Conservation (phyloP, 2,329 filamentous ascomycete genomes). For the Epichloe sp. region DNA sequence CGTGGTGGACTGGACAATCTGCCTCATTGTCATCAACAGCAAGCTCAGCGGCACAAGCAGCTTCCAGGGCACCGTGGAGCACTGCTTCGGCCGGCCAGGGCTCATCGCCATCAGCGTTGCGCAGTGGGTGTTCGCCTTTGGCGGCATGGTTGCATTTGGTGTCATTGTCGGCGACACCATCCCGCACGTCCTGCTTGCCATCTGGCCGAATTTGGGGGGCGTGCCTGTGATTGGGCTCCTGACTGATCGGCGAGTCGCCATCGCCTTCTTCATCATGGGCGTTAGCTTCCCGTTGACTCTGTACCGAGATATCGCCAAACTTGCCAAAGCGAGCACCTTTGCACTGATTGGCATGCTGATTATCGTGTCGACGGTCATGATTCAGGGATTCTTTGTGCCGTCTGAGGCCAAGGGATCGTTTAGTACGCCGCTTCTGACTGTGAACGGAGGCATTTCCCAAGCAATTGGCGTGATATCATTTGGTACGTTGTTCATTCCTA, state of each 20-base stretch:
- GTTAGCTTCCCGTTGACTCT: constrained; percentile 85
- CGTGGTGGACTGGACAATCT: constrained; percentile 93
- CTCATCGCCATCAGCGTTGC: constrained; percentile 80
- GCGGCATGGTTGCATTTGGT: constrained; percentile 95
- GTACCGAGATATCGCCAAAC: constrained; percentile 94
- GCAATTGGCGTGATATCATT: constrained; percentile 98
- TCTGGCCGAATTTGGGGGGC: constrained; percentile 64
- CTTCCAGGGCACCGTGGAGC: constrained; percentile 90
- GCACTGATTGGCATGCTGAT: constrained; percentile 86
- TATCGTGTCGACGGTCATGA: constrained; percentile 77
- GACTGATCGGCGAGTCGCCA: constrained; percentile 69
- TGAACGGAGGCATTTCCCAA: constrained; percentile 84
- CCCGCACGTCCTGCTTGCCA: constrained; percentile 69
- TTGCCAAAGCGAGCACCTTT: constrained; percentile 90
- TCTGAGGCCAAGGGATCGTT: constrained; percentile 59
- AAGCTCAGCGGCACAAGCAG: constrained; percentile 89
- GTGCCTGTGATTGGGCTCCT: constrained; percentile 72
- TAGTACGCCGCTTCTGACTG: constrained; percentile 53
- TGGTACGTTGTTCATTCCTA: constrained; percentile 38
- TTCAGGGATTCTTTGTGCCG: constrained; percentile 67
- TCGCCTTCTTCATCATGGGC: constrained; percentile 74
- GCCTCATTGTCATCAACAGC: constrained; percentile 92
- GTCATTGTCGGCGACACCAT: constrained; percentile 96
- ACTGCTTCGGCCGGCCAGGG: constrained; percentile 82
- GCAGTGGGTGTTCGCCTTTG: constrained; percentile 97